Conservation (phyloP, 2,329 filamentous ascomycete genomes). For the Claviceps arundinis region DNA sequence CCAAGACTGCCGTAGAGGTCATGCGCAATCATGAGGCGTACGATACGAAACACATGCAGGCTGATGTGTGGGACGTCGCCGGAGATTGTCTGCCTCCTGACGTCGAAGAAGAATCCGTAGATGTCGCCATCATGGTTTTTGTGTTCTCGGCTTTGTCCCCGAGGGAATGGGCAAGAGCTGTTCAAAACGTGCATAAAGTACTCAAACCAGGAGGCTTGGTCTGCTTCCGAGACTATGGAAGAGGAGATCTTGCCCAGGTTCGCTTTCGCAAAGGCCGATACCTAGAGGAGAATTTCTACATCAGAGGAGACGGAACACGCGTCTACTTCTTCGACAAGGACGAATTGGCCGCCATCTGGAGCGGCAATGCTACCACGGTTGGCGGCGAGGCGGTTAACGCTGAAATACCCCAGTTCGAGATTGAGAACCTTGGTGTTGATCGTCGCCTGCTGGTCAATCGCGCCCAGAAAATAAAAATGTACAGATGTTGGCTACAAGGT, state of each 20-base stretch:
- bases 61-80: slow-evolving; percentile 90
- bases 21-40: slow-evolving; percentile 75
- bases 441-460: slow-evolving; percentile 85
- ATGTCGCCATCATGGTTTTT: slow-evolving; percentile 90
- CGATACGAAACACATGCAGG: slow-evolving; percentile 56
- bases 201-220: slow-evolving; percentile 89
- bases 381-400: slow-evolving; percentile 14
- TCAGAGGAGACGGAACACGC: slow-evolving; percentile 84
- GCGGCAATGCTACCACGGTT: slow-evolving; percentile 22
- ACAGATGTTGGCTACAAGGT: slow-evolving; percentile 89
- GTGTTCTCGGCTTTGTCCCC: slow-evolving; percentile 90
- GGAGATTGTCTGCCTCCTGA: slow-evolving; percentile 61
- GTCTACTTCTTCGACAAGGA: slow-evolving; percentile 95
- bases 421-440: slow-evolving; percentile 72
- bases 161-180: slow-evolving; percentile 67
- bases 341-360: slow-evolving; percentile 72
- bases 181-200: slow-evolving; percentile 67
- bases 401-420: slow-evolving; percentile 41
- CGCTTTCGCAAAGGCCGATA: slow-evolving; percentile 93
- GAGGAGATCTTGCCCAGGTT: slow-evolving; percentile 90
- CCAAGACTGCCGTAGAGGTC: slow-evolving; percentile 84
- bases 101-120: slow-evolving; percentile 64
- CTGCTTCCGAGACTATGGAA: slow-evolving; percentile 90
- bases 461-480: slow-evolving; percentile 89
- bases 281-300: slow-evolving; percentile 94